These are phyloP conservation scores for Solanum bulbocastanum DNA, from an alignment of 257 asterid species.

Conservation along the genomic window DNA sequence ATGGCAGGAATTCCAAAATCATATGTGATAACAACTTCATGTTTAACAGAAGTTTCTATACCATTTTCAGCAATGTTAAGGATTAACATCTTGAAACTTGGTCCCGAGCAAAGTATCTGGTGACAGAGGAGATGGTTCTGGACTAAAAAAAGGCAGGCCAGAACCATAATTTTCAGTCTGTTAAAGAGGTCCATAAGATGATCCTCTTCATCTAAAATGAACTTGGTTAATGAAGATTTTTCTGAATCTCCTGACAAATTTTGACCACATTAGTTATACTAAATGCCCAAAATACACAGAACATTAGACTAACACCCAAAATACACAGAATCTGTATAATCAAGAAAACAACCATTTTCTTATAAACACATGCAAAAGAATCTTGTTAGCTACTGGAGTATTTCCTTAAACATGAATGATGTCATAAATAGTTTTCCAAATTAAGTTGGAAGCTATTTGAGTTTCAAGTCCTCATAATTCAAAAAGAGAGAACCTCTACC, in stretches of 20 bases:
- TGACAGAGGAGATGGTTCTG: too few relatives aligned
- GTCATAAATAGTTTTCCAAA: not conserved
- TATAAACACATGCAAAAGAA: not conserved
- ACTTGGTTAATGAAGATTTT: too few relatives aligned
- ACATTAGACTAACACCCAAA: constrained; percentile 25
- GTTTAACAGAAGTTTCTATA: too few relatives aligned
- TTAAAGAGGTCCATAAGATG: too few relatives aligned
- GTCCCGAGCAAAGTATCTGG: too few relatives aligned
- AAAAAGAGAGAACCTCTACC: not conserved
- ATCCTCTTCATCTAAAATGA: too few relatives aligned
- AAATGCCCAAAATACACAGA: constrained; percentile 63
- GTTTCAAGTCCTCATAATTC: not conserved
- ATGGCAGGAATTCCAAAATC: constrained; percentile 1
- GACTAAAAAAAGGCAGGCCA: too few relatives aligned
- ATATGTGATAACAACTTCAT: too few relatives aligned
- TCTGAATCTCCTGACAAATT: too few relatives aligned
- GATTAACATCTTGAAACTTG: too few relatives aligned
- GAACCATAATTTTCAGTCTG: too few relatives aligned
- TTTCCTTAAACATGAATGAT: not conserved
- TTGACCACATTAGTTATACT: constrained; percentile 40
- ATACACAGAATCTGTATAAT: constrained; percentile 74
- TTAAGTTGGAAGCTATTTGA: not conserved
- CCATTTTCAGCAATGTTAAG: too few relatives aligned
- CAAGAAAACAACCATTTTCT: not conserved
- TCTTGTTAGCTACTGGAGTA: not conserved